These are phyloP conservation scores for Suillus cothurnatus DNA, from an alignment of 768 basidiomycete species.

Conservation along the genomic window DNA sequence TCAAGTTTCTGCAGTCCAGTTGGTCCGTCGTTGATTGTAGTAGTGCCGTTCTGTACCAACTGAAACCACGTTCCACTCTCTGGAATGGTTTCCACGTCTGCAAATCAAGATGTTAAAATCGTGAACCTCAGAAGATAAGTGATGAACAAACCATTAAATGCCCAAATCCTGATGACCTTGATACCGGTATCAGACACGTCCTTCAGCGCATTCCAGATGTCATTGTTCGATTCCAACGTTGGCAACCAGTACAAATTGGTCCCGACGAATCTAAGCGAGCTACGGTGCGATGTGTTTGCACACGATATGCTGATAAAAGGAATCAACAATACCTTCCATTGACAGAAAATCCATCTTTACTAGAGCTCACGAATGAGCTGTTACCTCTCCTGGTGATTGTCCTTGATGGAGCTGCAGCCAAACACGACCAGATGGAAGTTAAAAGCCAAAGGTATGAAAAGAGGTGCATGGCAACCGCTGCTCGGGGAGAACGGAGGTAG, in stretches of 20 bases:
- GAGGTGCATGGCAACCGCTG: neutral
- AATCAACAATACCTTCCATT: conserved; percentile 49
- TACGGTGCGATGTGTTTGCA: neutral
- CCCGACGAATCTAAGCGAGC: conserved; percentile 40
- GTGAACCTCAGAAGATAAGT: neutral
- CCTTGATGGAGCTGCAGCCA: conserved; percentile 34
- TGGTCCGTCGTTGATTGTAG: conserved; percentile 55
- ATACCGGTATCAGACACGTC: conserved; percentile 52
- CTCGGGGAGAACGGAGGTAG: neutral
- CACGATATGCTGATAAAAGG: neutral
- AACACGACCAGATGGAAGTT: neutral
- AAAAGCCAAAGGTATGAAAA: neutral
- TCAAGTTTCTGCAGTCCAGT: conserved; percentile 55
- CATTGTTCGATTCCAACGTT: conserved; percentile 42
- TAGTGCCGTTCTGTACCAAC: conserved; percentile 47
- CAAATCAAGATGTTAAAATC: conserved; percentile 49
- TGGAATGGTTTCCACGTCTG: conserved; percentile 39
- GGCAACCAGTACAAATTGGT: conserved; percentile 61
- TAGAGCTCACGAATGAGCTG: conserved; percentile 48
- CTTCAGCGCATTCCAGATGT: conserved; percentile 52
- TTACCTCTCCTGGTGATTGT: conserved; percentile 31
- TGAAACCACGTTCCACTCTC: conserved; percentile 53
- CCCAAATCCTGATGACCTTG: conserved; percentile 59
- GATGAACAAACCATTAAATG: conserved; percentile 6
- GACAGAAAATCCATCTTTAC: conserved; percentile 48